phyloP scores from a whole-genome alignment of 2,329 filamentous ascomycete genomes.

The Trichoderma brevicompactum region DNA sequence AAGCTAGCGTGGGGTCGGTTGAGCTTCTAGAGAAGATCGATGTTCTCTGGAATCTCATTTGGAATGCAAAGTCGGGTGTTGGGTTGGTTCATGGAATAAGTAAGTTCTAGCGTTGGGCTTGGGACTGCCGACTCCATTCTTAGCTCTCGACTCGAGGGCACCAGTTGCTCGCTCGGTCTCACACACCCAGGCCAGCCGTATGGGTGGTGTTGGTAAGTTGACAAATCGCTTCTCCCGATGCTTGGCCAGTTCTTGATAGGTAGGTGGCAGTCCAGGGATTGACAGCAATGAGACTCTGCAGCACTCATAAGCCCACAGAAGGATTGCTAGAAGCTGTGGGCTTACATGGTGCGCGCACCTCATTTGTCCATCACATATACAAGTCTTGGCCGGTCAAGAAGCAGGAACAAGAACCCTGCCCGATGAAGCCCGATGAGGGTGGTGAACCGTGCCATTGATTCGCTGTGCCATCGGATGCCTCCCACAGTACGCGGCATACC shows the following conservation, averaged over 20 bases:
- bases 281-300: not conserved
- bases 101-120: slow-evolving; percentile 8
- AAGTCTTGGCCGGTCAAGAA: slow-evolving; percentile 12
- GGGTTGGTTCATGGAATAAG: slow-evolving; percentile 5
- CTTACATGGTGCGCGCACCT: slow-evolving; percentile 12
- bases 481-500: not conserved
- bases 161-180: not conserved
- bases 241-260: slow-evolving; percentile 5
- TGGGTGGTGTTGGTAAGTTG: not conserved
- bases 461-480: slow-evolving; percentile 11
- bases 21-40: slow-evolving; percentile 27
- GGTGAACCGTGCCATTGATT: not conserved
- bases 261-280: slow-evolving; percentile 3
- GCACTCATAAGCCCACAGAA: slow-evolving; percentile 20
- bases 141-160: not conserved
- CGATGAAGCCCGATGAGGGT: slow-evolving; percentile 16
- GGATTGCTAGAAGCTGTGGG: slow-evolving; percentile 17
- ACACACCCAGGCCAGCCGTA: not conserved
- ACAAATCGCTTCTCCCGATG: slow-evolving; percentile 15
- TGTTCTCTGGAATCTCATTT: slow-evolving; percentile 21
- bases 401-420: slow-evolving; percentile 26
- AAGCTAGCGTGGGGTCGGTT: slow-evolving; percentile 25
- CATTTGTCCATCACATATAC: not conserved
- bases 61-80: slow-evolving; percentile 19
- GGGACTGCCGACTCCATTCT: slow-evolving; percentile 2